Evolutionary conservation across 345 rosid genomes (phyloP), one percentile per base, ranked within the genome.

Genomic region (Eucalyptus cladocalyx): DNA sequence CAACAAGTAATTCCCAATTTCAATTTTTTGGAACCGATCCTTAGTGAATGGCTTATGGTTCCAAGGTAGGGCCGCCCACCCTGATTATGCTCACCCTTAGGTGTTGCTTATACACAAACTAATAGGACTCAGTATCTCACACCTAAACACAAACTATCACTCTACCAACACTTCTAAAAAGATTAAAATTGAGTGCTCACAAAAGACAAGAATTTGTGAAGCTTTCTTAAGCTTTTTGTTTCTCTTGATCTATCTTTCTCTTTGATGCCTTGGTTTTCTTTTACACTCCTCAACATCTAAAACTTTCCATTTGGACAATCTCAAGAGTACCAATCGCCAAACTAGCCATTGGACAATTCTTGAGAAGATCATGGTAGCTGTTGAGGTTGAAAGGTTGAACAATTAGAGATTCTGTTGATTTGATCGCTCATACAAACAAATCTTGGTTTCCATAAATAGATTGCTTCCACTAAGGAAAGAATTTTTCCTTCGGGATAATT

Each of bases 31-130:
- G 30, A 24, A 24, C 6, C 0, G 1, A 24, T 56, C 1, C 13
- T 56, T 56, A 24, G 62, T 10, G 14, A 5, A 24, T 0, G 2
- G 30, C 6, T 23, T 26, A 23, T 0, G 0, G 13, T 56, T 56
- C 62, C 30, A 56, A 56, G 3, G 62, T 4, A 26, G 30, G 62
- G 30, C 14, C 1, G 0, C 30, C 13, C 62, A 56, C 6, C 30
- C 0, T 10, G 0, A 56, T 2, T 56, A 24, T 24, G 30, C 13
- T 56, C 30, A 23, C 62, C 2, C 6, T 32, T 17, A 67, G 21
- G 6, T 8, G 40, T n/a, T 65, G 40, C 76, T n/a, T 65, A 65
- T 65, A 65, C 21, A 65, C 76, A 65, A 65, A 17, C 76, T 65
- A 32, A 65, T 8, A n/a, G 19, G 40, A 67, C 80, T 67, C 1